These are phyloP conservation scores for Tuber brumale DNA, from an alignment of 495 filamentous ascomycete genomes.

Conservation along the genomic window DNA sequence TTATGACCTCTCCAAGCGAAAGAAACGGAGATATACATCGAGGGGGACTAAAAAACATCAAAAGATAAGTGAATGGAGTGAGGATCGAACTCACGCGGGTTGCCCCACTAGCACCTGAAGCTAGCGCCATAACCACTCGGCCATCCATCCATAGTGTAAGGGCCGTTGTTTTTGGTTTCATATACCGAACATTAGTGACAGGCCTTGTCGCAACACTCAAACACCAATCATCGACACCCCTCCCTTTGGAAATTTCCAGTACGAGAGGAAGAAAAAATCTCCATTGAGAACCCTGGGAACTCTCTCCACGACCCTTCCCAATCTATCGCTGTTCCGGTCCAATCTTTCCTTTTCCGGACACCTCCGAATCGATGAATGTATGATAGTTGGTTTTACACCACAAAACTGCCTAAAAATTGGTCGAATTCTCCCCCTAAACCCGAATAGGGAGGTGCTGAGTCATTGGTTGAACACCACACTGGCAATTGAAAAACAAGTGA, in stretches of 20 bases:
- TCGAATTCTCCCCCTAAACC: too few relatives aligned
- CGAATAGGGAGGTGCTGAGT: too few relatives aligned
- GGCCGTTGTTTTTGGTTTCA: neutral
- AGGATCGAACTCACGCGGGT: slow-evolving; percentile 42
- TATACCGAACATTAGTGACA: neutral
- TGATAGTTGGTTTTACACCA: too few relatives aligned
- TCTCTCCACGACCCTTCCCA: neutral
- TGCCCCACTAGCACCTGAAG: slow-evolving; percentile 42
- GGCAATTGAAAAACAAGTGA: too few relatives aligned
- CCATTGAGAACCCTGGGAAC: neutral
- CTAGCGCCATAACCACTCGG: slow-evolving; percentile 42
- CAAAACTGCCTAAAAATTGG: too few relatives aligned
- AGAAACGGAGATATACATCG: neutral
- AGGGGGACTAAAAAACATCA: neutral
- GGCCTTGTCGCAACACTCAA: neutral
- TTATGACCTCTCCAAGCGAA: neutral
- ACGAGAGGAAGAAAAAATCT: too few relatives aligned
- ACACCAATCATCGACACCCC: neutral
- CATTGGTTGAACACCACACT: too few relatives aligned
- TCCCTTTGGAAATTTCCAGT: neutral
- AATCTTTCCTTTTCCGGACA: neutral
- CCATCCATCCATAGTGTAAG: slow-evolving; percentile 28
- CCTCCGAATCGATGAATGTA: too few relatives aligned
- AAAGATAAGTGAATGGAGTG: slow-evolving; percentile 36
- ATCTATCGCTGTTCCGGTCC: neutral